Conservation (phyloP, 306 rosid genomes). For the Rosa rugosa region DNA sequence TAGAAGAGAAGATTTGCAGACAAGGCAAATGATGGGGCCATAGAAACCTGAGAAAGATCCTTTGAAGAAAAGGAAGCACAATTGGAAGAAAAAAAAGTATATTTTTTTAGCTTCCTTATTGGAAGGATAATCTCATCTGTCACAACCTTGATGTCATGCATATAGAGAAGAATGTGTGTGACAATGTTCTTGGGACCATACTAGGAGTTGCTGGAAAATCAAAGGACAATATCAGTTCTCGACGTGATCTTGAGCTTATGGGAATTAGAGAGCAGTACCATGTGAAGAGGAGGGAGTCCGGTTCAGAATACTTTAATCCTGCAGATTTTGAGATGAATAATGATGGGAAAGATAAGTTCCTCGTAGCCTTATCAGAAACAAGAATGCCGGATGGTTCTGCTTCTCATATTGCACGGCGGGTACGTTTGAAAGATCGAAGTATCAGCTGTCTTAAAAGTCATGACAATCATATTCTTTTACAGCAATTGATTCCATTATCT, state of each 20-base stretch:
- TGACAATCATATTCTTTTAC: neutral
- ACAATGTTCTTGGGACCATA: slow-evolving; percentile 2
- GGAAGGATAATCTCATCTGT: neutral
- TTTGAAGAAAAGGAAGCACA: neutral
- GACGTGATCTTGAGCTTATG: neutral
- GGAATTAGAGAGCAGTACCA: neutral
- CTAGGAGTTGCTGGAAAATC: neutral
- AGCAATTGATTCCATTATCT: too few species aligned
- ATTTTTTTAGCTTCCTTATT: slow-evolving; percentile 5
- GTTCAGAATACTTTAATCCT: neutral
- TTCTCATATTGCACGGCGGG: slow-evolving; percentile 1
- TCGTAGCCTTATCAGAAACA: neutral
- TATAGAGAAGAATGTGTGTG: slow-evolving; percentile 1
- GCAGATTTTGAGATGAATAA: neutral
- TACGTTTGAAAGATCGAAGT: neutral
- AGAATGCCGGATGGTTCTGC: neutral
- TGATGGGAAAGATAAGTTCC: neutral
- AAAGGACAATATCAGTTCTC: slow-evolving; percentile 16
- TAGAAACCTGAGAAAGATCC: neutral
- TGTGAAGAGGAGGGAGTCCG: neutral
- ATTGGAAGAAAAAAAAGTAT: neutral
- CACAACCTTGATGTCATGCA: slow-evolving; percentile 20
- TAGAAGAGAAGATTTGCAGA: neutral
- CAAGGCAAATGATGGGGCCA: neutral
- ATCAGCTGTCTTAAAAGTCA: neutral